These are phyloP conservation scores for Rhododendron williamsianum DNA, from an alignment of 148 eudicot species.

Conservation along the genomic window DNA sequence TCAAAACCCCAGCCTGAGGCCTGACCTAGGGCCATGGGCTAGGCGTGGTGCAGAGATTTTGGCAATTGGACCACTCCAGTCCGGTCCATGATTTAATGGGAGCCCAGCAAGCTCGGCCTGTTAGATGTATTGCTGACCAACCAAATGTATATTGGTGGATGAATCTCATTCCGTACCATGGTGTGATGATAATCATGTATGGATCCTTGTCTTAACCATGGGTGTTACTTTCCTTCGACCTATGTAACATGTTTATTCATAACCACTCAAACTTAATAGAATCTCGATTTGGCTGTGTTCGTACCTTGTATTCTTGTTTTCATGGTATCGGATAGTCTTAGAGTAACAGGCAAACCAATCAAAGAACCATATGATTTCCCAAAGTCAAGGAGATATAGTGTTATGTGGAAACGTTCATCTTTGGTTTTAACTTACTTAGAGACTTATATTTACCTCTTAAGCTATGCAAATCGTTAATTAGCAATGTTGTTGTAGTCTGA, in stretches of 20 bases:
- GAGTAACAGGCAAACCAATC: not conserved
- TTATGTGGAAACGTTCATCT: not conserved
- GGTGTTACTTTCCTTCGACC: not conserved
- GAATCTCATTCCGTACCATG: not conserved
- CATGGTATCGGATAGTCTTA: not conserved
- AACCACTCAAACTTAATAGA: not conserved
- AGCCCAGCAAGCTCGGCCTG: not conserved
- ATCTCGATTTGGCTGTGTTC: not conserved
- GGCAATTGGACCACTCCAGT: not conserved
- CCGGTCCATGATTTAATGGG: not conserved
- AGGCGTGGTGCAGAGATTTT: not conserved
- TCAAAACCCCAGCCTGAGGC: not conserved
- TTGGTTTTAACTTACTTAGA: not conserved
- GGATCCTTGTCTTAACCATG: not conserved
- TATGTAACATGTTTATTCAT: not conserved
- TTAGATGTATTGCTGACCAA: not conserved
- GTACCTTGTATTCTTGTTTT: not conserved
- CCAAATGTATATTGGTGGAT: not conserved
- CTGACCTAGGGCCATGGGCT: not conserved
- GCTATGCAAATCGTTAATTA: not conserved
- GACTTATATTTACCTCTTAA: not conserved
- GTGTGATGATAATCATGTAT: not conserved
- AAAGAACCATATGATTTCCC: not conserved
- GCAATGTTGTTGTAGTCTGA: constrained; percentile 26
- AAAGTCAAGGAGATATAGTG: not conserved